phyloP scores from a whole-genome alignment of 768 basidiomycete species.

The Galerina marginata region DNA sequence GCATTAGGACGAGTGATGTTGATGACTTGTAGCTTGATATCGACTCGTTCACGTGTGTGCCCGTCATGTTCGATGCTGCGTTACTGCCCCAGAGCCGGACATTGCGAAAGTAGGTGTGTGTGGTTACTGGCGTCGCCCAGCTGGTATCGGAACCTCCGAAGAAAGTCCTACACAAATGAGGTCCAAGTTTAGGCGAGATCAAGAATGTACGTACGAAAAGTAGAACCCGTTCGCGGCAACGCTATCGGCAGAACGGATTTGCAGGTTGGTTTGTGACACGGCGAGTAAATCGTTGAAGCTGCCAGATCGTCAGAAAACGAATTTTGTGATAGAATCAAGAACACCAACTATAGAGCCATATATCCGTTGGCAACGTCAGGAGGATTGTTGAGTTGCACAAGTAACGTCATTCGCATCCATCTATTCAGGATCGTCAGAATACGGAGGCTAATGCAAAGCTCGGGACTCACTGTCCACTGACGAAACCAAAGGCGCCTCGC shows the following conservation, averaged over 20 bases:
- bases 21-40: slow-evolving; percentile 19
- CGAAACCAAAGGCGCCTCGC: slow-evolving; percentile 69
- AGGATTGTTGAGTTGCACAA: slow-evolving; percentile 81
- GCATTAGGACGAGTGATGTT: slow-evolving; percentile 17
- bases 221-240: slow-evolving; percentile 72
- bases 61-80: slow-evolving; percentile 52
- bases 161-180: slow-evolving; percentile 60
- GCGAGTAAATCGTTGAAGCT: slow-evolving; percentile 76
- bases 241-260: slow-evolving; percentile 59
- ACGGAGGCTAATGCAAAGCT: slow-evolving; percentile 10
- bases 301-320: not conserved
- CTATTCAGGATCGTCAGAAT: slow-evolving; percentile 33
- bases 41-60: slow-evolving; percentile 34
- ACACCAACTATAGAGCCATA: slow-evolving; percentile 67
- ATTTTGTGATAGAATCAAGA: not conserved
- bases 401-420: slow-evolving; percentile 75
- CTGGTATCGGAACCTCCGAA: slow-evolving; percentile 77
- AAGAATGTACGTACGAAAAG: slow-evolving; percentile 64
- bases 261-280: slow-evolving; percentile 62
- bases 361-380: slow-evolving; percentile 75
- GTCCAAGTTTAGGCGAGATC: slow-evolving; percentile 1
- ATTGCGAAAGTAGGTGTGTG: slow-evolving; percentile 80
- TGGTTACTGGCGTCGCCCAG: slow-evolving; percentile 73
- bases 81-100: slow-evolving; percentile 67
- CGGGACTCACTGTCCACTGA: slow-evolving; percentile 60